These are phyloP conservation scores for Cryphonectria naterciae DNA, from an alignment of 2,329 filamentous ascomycete species.

Conservation along the genomic window DNA sequence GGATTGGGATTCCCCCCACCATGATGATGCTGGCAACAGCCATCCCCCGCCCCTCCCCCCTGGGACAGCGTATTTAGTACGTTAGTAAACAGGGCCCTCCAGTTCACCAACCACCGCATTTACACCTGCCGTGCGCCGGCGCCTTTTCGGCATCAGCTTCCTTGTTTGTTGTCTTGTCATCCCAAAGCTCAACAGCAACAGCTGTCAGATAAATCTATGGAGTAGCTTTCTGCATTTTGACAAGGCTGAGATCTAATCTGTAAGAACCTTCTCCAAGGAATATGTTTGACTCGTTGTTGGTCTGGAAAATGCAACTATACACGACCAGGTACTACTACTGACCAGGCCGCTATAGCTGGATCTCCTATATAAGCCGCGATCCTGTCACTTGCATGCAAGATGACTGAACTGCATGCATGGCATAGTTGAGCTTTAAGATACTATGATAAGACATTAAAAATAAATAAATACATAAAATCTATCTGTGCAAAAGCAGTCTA, in stretches of 20 bases:
- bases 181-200: constrained; percentile 10
- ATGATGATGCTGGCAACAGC: neutral
- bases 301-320: neutral
- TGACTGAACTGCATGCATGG: neutral
- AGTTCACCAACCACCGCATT: constrained; percentile 17
- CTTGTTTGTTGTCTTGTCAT: neutral
- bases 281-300: neutral
- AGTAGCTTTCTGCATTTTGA: neutral
- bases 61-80: neutral
- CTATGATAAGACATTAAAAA: neutral
- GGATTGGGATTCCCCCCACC: neutral
- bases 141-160: neutral
- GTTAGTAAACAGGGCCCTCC: neutral
- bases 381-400: neutral
- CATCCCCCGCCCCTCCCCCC: no score
- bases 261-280: neutral
- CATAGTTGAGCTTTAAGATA: neutral
- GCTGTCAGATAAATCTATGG: neutral
- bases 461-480: no score
- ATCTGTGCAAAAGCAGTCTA: neutral
- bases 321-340: neutral
- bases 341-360: no score
- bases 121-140: neutral
- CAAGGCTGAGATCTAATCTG: neutral
- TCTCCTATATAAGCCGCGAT: no score